Base-by-base conservation (phyloP, 2,329 filamentous ascomycete species). In the Arthroderma uncinatum region DNA sequence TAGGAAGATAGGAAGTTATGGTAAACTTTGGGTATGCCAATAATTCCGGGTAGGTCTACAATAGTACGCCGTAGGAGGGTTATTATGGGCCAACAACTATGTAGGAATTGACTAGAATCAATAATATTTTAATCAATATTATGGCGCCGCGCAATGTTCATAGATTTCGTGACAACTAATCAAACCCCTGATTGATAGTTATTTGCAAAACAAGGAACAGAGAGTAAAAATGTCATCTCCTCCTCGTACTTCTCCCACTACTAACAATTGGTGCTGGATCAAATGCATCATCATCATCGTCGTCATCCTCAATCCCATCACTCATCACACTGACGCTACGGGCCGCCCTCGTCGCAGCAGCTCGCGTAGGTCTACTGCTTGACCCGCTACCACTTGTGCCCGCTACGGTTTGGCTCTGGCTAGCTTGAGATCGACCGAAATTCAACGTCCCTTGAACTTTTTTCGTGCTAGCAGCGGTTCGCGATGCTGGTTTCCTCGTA, bases 201-300 rank as follows among this genome's bases (percentile, higher is more conserved):
- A 34, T 34, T 12, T n/a, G n/a, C n/a, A n/a, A n/a, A n/a, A n/a
- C n/a, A n/a, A n/a, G n/a, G 28, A 16, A 28, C n/a, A 10, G 19
- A 34, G 34, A 19, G 23, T n/a, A 19, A n/a, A 37, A n/a, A 37
- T 59, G 36, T 58, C 58, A 68, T 54, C 65, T 68, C 44, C 60
- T 63, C 42, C 62, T 60, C 34, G 57, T 58, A 21, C 59, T 59
- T 33, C 62, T 64, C 57, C 62, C 62, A 25, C 40, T 47, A 25
- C 40, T 47, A 23, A 47, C 40, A 10, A 59, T 59, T 10, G 65
- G 62, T 21, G 63, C 61, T n/a, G 74, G 70, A 62, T 77, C 75
- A 67, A 77, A 77, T 10, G 73, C 75, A 66, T 76, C 74, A 16
- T 76, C 74, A 16, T 73, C 71, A 55, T 74, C 71, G 34, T 73